Base-by-base conservation (phyloP, 345 rosid genomes). In the Excoecaria agallocha region DNA sequence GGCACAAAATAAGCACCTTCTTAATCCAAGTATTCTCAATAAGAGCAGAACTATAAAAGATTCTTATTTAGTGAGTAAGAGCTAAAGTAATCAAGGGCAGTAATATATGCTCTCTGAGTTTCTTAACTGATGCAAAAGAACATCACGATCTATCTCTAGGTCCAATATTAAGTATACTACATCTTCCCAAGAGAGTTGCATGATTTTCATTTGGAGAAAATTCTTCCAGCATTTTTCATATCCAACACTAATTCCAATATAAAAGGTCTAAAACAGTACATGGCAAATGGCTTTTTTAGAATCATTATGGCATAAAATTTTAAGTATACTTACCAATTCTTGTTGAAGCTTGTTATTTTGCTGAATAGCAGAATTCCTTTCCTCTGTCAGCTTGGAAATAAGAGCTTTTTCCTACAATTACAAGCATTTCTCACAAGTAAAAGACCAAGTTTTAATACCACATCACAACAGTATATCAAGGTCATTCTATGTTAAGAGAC, bases 381-480 rank as follows among this genome's bases (percentile, higher is more conserved):
- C 94, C 66, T 85, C 85, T 0, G 85, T 87, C 62, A 91, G 86
- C 84, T 79, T 90, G 46, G 84, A 70, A 84, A 90, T 71, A 50
- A 86, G 82, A 79, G 79, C 79, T 51, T 76, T 77, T 24, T 83
- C 86, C 97, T 91, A 84, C 77, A 78, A 80, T 62, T 45, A 77
- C 58, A 82, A 58, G 68, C 30, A 71, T 19, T 39, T 56, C 52
- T 39, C 58, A 16, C 30, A 52, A 70, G 58, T 20, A 51, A 19
- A 66, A 35, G 7, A 35, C 55, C 50, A 59, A 69, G 66, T 63
- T 16, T 37, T 16, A 13, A 17, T 9, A 41, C 35, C 35, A 11
- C 46, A 57, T n/a, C 54, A 37, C 69, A 65, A 70, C 70, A 48
- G 65, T 37, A 15, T 35, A 11, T 45, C 35, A 63, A 68, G 66